phyloP scores from a whole-genome alignment of 2,329 filamentous ascomycete genomes.

The Nigrospora oryzae region DNA sequence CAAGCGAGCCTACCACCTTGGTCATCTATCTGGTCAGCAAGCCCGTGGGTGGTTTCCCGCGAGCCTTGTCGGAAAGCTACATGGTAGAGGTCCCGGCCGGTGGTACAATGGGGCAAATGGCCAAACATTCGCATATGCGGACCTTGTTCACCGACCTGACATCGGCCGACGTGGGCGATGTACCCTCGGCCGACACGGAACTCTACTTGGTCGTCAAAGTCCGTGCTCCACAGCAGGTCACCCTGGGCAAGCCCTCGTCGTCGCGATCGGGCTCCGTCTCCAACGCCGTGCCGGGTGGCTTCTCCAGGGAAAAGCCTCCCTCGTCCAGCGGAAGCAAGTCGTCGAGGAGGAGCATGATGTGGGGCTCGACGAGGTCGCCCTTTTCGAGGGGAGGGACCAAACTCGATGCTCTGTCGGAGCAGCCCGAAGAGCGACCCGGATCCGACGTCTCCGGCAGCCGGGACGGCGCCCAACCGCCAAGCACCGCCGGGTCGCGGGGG shows the following conservation, averaged over 20 bases:
- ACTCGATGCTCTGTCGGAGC: constrained; percentile 50
- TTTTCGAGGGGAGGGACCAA: constrained; percentile 45
- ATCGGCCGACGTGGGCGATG: constrained; percentile 61
- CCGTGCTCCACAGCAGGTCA: constrained; percentile 47
- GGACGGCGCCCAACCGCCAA: constrained; percentile 38
- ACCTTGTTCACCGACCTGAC: constrained; percentile 85
- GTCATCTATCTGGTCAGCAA: constrained; percentile 73
- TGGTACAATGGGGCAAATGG: constrained; percentile 57
- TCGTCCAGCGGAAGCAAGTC: constrained; percentile 42
- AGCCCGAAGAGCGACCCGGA: constrained; percentile 29
- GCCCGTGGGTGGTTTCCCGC: constrained; percentile 51
- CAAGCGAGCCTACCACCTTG: constrained; percentile 67
- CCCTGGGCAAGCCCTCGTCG: constrained; percentile 31
- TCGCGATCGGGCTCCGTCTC: constrained; percentile 42
- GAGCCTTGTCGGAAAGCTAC: constrained; percentile 75
- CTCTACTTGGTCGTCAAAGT: constrained; percentile 81
- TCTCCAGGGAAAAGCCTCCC: constrained; percentile 40
- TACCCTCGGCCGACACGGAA: constrained; percentile 56
- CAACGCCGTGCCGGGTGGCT: constrained; percentile 24
- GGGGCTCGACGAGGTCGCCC: constrained; percentile 47
- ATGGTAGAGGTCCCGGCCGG: constrained; percentile 68
- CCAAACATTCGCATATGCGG: constrained; percentile 61
- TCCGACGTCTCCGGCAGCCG: constrained; percentile 29
- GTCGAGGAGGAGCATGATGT: constrained; percentile 60
- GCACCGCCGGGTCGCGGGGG: constrained; percentile 44